phyloP scores from a whole-genome alignment of 129 eudicot genomes.

The Tanacetum coccineum region DNA sequence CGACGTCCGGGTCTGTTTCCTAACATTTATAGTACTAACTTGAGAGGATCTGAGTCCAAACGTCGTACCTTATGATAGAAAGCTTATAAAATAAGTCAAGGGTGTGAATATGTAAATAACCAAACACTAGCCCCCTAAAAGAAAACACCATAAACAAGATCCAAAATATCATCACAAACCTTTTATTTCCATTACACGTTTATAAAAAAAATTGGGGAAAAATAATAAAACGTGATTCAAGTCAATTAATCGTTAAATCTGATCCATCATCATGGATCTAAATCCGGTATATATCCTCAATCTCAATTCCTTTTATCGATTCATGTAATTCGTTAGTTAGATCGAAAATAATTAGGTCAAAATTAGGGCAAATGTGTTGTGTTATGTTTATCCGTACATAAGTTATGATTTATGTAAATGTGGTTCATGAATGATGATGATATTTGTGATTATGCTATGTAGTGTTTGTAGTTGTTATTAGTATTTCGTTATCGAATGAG shows the following conservation, averaged over 20 bases:
- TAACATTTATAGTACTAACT: no score
- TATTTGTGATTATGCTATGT: constrained; percentile 8
- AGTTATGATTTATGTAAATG: no score
- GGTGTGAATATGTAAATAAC: not conserved
- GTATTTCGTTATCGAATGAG: not conserved
- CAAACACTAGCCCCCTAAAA: not conserved
- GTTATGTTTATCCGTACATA: not conserved
- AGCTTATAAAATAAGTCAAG: no score
- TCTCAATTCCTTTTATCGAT: not conserved
- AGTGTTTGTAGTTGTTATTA: not conserved
- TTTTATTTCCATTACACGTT: not conserved
- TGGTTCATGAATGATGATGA: no score
- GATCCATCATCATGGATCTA: constrained; percentile 45
- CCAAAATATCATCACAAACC: constrained; percentile 27
- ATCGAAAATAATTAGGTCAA: constrained; percentile 3
- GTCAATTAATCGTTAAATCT: constrained; percentile 12
- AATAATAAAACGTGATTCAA: constrained; percentile 9
- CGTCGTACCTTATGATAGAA: no score
- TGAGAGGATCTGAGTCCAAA: no score
- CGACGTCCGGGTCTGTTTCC: no score
- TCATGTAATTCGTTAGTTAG: constrained; percentile 16
- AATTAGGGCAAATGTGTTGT: constrained; percentile 18
- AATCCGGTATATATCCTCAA: constrained; percentile 35
- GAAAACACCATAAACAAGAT: constrained; percentile 8
- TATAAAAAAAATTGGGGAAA: constrained; percentile 10